Evolutionary conservation across 106 monocot genomes (phyloP), one percentile per base, ranked within the genome.

Genomic region (Vanilla planifolia): DNA sequence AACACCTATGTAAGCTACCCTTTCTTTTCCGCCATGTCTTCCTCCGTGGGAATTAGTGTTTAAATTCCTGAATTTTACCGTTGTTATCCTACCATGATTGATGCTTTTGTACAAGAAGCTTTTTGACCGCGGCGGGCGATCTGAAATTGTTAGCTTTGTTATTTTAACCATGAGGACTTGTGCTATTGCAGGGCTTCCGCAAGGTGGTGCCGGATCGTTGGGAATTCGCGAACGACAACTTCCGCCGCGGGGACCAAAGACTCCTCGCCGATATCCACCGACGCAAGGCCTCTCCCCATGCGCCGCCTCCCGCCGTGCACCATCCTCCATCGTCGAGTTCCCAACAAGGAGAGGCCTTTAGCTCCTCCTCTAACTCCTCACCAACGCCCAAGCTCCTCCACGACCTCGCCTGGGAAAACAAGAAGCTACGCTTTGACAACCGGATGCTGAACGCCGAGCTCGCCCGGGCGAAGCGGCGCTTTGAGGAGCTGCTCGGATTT

Each of bases 211-310:
- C 92, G 1, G 84, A 92, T 29, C 65, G 84, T 27, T 92, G 92
- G 92, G 92, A 92, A 72, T 92, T 92, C 60, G 78, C 79, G 5
- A 88, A 92, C 64, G 84, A 81, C 39, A 69, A 84, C 60, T 92
- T 92, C 73, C 72, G 71, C 41, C 84, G 65, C 17, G 92, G 88
- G 0, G 88, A 88, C 59, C 63, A 63, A 71, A 51, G 22, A n/a
- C 77, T 92, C 52, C 84, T 59, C 58, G 20, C 25, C 35, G 14
- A 6, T n/a, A 59, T 33, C 5, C 58, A 1, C 10, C 58, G 58
- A 8, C 33, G 36, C n/a, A 33, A 59, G 30, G 1, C 55, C 55
- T 32, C 15, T 15, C 28, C 30, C 28, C 30, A 2, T 15, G 10
- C 30, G 8, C 55, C 26, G 2, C 17, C 55, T 6, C 14, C 46